Conservation (phyloP, 1,284 basidiomycete species). For the Ganoderma sinense region DNA sequence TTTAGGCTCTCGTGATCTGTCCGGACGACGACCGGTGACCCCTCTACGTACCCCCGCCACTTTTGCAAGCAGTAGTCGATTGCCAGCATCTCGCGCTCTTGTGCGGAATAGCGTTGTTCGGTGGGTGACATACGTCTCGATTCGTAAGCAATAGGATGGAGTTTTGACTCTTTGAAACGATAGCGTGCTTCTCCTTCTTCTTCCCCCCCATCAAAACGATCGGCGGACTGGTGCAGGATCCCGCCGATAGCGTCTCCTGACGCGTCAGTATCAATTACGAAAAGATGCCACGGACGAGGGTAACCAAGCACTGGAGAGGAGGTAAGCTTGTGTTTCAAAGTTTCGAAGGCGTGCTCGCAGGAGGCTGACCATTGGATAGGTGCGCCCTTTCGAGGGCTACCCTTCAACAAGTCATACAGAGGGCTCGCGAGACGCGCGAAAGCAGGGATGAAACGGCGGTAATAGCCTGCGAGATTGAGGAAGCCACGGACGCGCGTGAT, state of each 20-base stretch:
- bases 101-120: conserved; percentile 44
- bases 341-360: background rate
- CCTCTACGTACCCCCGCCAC: conserved; percentile 31
- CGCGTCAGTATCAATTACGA: conserved; percentile 35
- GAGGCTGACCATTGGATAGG: background rate
- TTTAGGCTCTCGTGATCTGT: background rate
- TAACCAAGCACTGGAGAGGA: conserved; percentile 28
- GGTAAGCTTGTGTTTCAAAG: background rate
- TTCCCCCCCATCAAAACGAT: too few relatives aligned
- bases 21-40: background rate
- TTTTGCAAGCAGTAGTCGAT: too few relatives aligned
- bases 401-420: conserved; percentile 48
- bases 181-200: too few relatives aligned
- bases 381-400: conserved; percentile 30
- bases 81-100: conserved; percentile 47
- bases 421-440: too few relatives aligned
- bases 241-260: conserved; percentile 33
- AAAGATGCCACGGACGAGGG: conserved; percentile 34
- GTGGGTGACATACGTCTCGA: conserved; percentile 31
- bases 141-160: conserved; percentile 40
- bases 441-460: too few relatives aligned
- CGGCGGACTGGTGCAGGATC: conserved; percentile 28
- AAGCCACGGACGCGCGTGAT: too few relatives aligned
- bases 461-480: too few relatives aligned
- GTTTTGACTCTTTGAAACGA: background rate